Conservation (phyloP, 306 rosid species). For the Vigna nakashimae region DNA sequence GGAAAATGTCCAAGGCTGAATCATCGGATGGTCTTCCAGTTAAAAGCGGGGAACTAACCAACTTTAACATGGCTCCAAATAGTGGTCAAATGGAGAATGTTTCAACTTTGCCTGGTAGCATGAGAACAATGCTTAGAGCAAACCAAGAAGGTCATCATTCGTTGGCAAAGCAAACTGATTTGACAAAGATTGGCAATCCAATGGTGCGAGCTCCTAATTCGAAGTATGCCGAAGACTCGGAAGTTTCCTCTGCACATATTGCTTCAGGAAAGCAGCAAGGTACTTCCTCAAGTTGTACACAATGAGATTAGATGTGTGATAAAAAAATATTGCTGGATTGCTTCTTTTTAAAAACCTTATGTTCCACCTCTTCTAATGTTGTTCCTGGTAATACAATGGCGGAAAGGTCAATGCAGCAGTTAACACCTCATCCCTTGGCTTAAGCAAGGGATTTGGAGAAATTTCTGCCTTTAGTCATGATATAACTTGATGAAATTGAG, state of each 20-base stretch:
- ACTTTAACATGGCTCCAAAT: slow-evolving; percentile 55
- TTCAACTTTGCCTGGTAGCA: slow-evolving; percentile 55
- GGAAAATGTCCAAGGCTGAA: slow-evolving; percentile 80
- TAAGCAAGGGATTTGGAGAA: slow-evolving; percentile 48
- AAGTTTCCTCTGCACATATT: slow-evolving; percentile 62
- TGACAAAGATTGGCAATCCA: slow-evolving; percentile 56
- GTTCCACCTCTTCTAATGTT: slow-evolving; percentile 52
- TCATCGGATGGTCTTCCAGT: slow-evolving; percentile 63
- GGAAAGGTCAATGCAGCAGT: slow-evolving; percentile 50
- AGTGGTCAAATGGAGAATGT: slow-evolving; percentile 61
- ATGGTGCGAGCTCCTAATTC: slow-evolving; percentile 53
- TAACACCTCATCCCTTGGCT: slow-evolving; percentile 51
- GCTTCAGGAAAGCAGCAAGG: slow-evolving; percentile 58
- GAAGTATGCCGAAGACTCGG: slow-evolving; percentile 62
- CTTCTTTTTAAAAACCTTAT: slow-evolving; percentile 53
- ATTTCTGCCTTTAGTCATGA: slow-evolving; percentile 22
- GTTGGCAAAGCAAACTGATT: slow-evolving; percentile 55
- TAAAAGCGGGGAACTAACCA: slow-evolving; percentile 68
- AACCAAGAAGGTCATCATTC: slow-evolving; percentile 68
- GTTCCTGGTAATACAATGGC: slow-evolving; percentile 49
- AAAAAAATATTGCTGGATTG: slow-evolving; percentile 51
- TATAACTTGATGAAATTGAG: slow-evolving; percentile 19
- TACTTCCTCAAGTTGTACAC: slow-evolving; percentile 47
- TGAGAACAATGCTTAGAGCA: slow-evolving; percentile 58
- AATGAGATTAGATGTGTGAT: slow-evolving; percentile 51